Base-by-base conservation (phyloP, 441 rosid species). In the Bocquillonia castaneifolia region DNA sequence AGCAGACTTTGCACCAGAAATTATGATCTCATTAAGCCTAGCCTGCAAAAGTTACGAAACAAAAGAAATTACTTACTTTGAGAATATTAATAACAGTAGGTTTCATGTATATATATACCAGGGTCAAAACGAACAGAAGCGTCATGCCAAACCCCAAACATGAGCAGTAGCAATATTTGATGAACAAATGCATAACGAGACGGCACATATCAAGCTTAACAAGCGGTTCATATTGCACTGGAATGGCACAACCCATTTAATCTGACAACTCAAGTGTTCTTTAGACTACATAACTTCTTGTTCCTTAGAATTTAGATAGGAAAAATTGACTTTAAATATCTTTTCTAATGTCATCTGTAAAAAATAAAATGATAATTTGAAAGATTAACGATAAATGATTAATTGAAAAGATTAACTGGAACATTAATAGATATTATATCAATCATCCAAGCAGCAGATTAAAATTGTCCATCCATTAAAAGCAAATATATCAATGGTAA, bases 1-100 rank as follows among this genome's bases (percentile, higher is more conserved):
- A 67, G 31, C 72, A 59, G 79, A 53, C 84, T 84, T 80, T 66
- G 78, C 42, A 53, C 88, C 89, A 75, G 89, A 84, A 23, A 81
- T 93, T 76, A 93, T 86, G 44, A 96, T 86, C 80, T 88, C 91
- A 72, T 91, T 89, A 84, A 96, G 83, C 86, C 92, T 91, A 76
- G 97, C 90, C 97, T 96, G 90, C 69, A 72, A 65, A 45, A 75
- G 67, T 62, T 58, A 53, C 59, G 40, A 61, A 25, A 72, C 29
- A 64, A 31, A 63, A 54, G 61, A 69, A 63, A 25, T n/a, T 15
- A 34, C 36, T 70, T 29, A 13, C 23, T 23, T 61, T 47, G 15
- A 8, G 29, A 42, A 31, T 25, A 29, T 3, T 15, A 20, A 45
- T 37, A 12, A 32, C 13, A 36, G 25, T 10, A 42, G 25, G 20